phyloP scores from a whole-genome alignment of 73 alveolate species.

The Effrenium voratum region DNA sequence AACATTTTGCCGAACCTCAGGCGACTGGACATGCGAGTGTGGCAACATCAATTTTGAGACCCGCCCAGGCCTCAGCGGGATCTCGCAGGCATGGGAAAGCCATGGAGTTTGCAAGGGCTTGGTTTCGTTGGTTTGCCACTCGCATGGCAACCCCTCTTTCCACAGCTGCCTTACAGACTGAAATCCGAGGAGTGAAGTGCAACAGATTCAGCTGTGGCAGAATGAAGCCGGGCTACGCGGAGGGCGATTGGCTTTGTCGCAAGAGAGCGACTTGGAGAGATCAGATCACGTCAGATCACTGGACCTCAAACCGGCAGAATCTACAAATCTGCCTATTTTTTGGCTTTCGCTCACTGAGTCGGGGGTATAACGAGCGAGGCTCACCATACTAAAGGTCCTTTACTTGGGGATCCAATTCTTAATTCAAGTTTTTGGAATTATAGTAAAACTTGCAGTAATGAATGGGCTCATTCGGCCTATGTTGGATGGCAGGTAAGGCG shows the following conservation, averaged over 20 bases:
- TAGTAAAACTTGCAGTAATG: too few species aligned
- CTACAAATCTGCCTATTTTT: too few species aligned
- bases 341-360: too few species aligned
- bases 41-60: constrained; percentile 2
- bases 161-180: too few species aligned
- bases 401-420: too few species aligned
- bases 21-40: constrained; percentile 1
- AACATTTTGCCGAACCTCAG: neutral
- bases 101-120: neutral
- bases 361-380: too few species aligned
- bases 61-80: neutral
- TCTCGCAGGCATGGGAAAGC: neutral
- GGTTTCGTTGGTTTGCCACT: neutral
- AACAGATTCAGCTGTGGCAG: neutral
- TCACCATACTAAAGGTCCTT: too few species aligned
- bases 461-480: too few species aligned
- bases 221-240: neutral
- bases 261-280: neutral
- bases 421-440: too few species aligned
- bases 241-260: constrained; percentile 3
- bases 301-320: too few species aligned
- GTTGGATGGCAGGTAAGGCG: too few species aligned
- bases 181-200: neutral
- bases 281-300: neutral
- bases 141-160: too few species aligned